Percentiles rank a stretch among this genome's conserved stretches.
These are phyloP conservation scores for Mimosa bimucronata DNA, from an alignment of 306 rosid genomes.

Conservation along the genomic window DNA sequence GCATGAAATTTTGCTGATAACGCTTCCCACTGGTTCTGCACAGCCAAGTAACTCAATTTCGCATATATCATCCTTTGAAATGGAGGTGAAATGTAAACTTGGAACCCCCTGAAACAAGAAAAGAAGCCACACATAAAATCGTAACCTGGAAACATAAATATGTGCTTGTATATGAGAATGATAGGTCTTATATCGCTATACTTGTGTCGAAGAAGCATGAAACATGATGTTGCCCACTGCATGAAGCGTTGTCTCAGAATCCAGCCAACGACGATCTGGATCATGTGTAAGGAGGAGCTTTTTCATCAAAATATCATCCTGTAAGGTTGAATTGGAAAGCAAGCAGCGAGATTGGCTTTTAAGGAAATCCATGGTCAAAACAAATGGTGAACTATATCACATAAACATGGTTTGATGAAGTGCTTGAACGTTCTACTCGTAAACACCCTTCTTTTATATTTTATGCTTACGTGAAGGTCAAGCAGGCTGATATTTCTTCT, in stretches of 20 bases:
- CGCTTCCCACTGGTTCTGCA: slow-evolving; percentile 42
- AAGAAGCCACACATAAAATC: slow-evolving; percentile 7
- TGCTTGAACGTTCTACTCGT: not conserved
- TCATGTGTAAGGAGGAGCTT: slow-evolving; percentile 66
- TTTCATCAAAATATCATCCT: slow-evolving; percentile 48
- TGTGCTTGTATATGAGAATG: not conserved
- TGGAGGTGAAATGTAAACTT: slow-evolving; percentile 40
- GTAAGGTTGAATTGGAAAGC: slow-evolving; percentile 33
- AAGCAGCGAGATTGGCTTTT: slow-evolving; percentile 28
- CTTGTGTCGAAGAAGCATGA: slow-evolving; percentile 45
- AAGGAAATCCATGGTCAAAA: slow-evolving; percentile 48
- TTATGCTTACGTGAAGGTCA: slow-evolving; percentile 11
- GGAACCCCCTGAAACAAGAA: slow-evolving; percentile 60
- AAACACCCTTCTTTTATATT: slow-evolving; percentile 15
- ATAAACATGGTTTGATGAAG: not conserved
- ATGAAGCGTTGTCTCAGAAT: slow-evolving; percentile 58
- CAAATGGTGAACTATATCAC: slow-evolving; percentile 12
- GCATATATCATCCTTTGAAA: slow-evolving; percentile 33
- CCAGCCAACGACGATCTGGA: slow-evolving; percentile 67
- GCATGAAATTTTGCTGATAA: slow-evolving; percentile 45
- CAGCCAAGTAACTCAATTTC: slow-evolving; percentile 43
- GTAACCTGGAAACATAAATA: not conserved
- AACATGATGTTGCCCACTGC: slow-evolving; percentile 59
- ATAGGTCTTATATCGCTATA: slow-evolving; percentile 13
- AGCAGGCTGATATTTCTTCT: slow-evolving; percentile 23